These are phyloP conservation scores for Nemania sp. DNA, from an alignment of 2,329 filamentous ascomycete species.

Conservation along the genomic window DNA sequence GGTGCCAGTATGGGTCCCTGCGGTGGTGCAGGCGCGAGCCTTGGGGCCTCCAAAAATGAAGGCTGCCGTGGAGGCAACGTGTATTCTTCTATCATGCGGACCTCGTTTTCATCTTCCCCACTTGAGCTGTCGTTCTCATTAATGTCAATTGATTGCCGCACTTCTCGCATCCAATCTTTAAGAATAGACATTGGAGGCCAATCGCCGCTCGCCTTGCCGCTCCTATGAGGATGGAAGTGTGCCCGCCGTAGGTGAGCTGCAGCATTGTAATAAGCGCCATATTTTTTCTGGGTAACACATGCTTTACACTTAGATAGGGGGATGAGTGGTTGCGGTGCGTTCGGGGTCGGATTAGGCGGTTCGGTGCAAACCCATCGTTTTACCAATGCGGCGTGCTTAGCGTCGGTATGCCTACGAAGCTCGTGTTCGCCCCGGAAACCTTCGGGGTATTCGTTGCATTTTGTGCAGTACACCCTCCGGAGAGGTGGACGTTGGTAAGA, in stretches of 20 bases:
- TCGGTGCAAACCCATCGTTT: constrained; percentile 69
- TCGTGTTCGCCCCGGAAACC: constrained; percentile 95
- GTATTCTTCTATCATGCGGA: constrained; percentile 64
- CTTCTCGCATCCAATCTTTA: constrained; percentile 72
- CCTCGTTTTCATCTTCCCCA: constrained; percentile 64
- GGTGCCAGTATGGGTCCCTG: constrained; percentile 50
- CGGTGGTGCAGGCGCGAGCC: constrained; percentile 51
- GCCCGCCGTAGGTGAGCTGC: constrained; percentile 69
- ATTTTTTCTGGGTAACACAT: constrained; percentile 67
- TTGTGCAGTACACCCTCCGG: constrained; percentile 79
- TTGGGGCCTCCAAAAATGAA: constrained; percentile 50
- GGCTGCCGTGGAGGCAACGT: constrained; percentile 48
- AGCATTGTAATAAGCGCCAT: constrained; percentile 70
- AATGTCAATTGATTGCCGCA: constrained; percentile 62
- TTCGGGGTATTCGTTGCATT: constrained; percentile 84
- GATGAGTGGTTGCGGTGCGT: constrained; percentile 62
- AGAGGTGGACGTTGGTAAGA: constrained; percentile 69
- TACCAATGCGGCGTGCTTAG: constrained; percentile 67
- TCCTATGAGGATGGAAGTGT: constrained; percentile 67
- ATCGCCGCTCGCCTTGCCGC: constrained; percentile 68
- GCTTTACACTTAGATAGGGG: constrained; percentile 68
- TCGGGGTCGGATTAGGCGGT: constrained; percentile 55
- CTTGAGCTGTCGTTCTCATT: constrained; percentile 63
- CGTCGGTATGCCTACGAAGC: constrained; percentile 74
- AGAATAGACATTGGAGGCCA: constrained; percentile 69